phyloP scores from a whole-genome alignment of 176 grass and related monocot species.

The Thinopyrum elongatum region DNA sequence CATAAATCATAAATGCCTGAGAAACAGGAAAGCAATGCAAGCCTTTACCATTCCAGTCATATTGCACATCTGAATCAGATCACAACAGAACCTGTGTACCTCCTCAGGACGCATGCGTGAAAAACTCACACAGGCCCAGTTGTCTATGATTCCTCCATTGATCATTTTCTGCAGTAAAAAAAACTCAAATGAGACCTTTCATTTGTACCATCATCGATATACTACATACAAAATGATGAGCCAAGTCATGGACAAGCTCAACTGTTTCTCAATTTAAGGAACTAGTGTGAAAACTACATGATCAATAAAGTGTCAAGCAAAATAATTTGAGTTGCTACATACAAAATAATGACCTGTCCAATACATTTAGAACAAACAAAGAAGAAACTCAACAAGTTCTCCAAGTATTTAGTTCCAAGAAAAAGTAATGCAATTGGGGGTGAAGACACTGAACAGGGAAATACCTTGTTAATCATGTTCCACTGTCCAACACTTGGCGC shows the following conservation, averaged over 20 bases:
- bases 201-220: background rate
- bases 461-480: slow-evolving; percentile 90
- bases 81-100: slow-evolving; percentile 48
- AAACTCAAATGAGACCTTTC: background rate
- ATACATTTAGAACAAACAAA: background rate
- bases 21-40: background rate
- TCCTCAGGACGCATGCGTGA: slow-evolving; percentile 43
- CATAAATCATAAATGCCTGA: background rate
- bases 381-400: background rate
- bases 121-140: slow-evolving; percentile 74
- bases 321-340: too few relatives aligned
- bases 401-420: background rate
- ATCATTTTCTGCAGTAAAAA: slow-evolving; percentile 69
- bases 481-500: slow-evolving; percentile 69
- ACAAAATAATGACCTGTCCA: too few relatives aligned
- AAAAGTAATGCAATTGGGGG: background rate
- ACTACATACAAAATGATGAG: background rate
- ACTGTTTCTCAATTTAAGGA: background rate
- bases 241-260: background rate
- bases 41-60: slow-evolving; percentile 61
- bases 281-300: too few relatives aligned
- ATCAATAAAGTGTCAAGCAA: too few relatives aligned
- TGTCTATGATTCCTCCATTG: slow-evolving; percentile 52
- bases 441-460: background rate
- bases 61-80: slow-evolving; percentile 68